Evolutionary conservation across 441 rosid species (phyloP), one percentile per base, ranked within the genome.

Genomic region (Geranium incanum): DNA sequence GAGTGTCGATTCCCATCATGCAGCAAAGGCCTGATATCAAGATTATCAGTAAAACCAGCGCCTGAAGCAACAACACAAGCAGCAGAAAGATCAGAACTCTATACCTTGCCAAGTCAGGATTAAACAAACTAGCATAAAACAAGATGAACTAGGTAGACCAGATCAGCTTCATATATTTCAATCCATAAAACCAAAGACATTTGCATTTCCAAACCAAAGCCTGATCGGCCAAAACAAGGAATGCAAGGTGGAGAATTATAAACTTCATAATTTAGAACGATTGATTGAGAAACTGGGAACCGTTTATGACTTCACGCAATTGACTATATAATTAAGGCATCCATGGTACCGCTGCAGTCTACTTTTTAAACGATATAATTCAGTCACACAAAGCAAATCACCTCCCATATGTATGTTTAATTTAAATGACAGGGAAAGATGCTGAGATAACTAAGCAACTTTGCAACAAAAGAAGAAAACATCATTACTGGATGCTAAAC

Each of bases 1-100:
- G 97, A 1, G 97, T 88, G 75, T 92, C 97, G 65, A 94, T 94
- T 81, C 96, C 97, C 87, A 86, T 86, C 99, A 94, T 94, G 78
- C 97, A 92, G 82, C 97, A 86, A 69, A 94, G 95, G 69, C 97
- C 97, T 38, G 94, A 86, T 79, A 94, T 83, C 76, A 94, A 86
- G 76, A 94, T 94, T 68, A 92, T 70, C 69, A 94, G 97, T 78
- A 94, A 82, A 67, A 90, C 93, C 77, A 90, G 78, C 67, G 90
- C 97, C 99, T 94, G 92, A 52, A 81, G 13, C 68, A 69, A 48
- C 12, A 74, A 64, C 75, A 82, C 28, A 59, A 66, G 69, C 74
- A 63, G 69, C 67, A 63, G 66, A 57, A 64, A 55, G 68, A 78
- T 85, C 71, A 52, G 18, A 52, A 52, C 52, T 45, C 9, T 45